Base-by-base conservation (phyloP, 805 yeast species). In the Saturnispora galanensis region DNA sequence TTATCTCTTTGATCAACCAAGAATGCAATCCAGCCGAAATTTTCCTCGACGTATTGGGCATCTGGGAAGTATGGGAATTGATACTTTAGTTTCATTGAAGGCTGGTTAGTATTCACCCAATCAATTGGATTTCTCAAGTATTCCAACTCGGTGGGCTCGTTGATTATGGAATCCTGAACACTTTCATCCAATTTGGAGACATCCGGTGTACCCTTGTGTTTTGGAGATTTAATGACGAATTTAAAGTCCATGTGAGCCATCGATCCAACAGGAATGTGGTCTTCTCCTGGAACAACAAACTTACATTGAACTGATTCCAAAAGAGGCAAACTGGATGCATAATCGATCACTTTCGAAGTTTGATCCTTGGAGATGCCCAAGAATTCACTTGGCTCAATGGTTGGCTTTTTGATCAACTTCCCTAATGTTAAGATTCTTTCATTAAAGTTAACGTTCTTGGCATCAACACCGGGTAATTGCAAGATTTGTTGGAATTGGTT, bases 281-380 rank as follows among this genome's bases (percentile, higher is more conserved):
- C 59, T 67, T 89, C 97, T 31, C 97, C 97, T 3, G 96, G 90
- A 36, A 90, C 96, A 50, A 74, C 72, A 65, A 87, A 87, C 47
- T 75, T 77, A 36, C 94, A 81, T 42, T 74, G 76, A 28, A 88
- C 51, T 12, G 88, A 66, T 55, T 81, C 77, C 41, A 89, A 62
- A 38, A 69, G 63, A 36, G 97, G 96, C 31, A 88, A 75, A 30
- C 71, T 67, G 3, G 73, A 58, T 1, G 89, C 94, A 47, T 78
- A 71, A 18, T 70, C 58, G 44, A 83, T 60, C 50, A 76, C 62
- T 9, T 67, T 60, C 34, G 59, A 59, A 21, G 66, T 52, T 56
- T 73, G 74, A 11, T 31, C 11, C 15, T 46, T 37, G 16, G 58
- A 59, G 39, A 78, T 71, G 18, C 84, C 84, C 52, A 84, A 67